Percentiles rank a stretch among this genome's conserved stretches.
These are phyloP conservation scores for Auxenochlorella pyrenoidosa DNA, from an alignment of 139 green algal species.

Conservation along the genomic window DNA sequence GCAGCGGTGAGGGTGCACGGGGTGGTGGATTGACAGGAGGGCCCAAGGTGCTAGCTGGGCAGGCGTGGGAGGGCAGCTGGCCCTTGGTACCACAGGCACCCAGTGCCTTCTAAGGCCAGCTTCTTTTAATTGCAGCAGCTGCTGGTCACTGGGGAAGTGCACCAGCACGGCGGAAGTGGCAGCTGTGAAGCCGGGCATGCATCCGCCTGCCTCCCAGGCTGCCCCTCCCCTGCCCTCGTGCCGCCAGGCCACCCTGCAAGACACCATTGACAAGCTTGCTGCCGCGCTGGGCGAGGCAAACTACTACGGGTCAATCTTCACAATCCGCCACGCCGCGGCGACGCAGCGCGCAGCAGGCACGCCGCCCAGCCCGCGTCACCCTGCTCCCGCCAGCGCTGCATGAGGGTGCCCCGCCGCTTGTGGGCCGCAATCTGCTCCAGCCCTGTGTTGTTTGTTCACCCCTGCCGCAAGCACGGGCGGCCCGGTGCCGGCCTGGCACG, in stretches of 20 bases:
- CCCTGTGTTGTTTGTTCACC: no score
- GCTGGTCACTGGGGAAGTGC: no score
- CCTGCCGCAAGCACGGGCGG: no score
- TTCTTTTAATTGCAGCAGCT: no score
- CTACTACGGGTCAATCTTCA: slow-evolving; percentile 12
- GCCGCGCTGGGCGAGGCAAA: background rate
- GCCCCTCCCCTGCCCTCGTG: background rate
- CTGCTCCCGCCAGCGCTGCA: no score
- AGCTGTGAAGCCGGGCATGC: no score
- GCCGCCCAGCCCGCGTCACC: background rate
- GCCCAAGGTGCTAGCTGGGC: background rate
- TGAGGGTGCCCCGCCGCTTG: no score
- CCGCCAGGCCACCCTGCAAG: slow-evolving; percentile 1
- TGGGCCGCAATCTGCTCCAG: no score
- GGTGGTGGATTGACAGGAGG: background rate
- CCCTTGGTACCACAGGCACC: no score
- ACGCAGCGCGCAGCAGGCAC: background rate
- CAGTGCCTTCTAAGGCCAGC: no score
- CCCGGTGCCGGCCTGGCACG: no score
- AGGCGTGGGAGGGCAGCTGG: background rate
- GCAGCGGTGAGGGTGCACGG: background rate
- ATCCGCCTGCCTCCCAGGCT: background rate
- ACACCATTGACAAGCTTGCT: background rate
- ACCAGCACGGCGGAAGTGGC: no score
- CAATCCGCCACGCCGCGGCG: background rate